Evolutionary conservation across 23 red algal genomes (phyloP), one percentile per base, ranked within the genome.

Genomic region (Porphyridium purpureum): DNA sequence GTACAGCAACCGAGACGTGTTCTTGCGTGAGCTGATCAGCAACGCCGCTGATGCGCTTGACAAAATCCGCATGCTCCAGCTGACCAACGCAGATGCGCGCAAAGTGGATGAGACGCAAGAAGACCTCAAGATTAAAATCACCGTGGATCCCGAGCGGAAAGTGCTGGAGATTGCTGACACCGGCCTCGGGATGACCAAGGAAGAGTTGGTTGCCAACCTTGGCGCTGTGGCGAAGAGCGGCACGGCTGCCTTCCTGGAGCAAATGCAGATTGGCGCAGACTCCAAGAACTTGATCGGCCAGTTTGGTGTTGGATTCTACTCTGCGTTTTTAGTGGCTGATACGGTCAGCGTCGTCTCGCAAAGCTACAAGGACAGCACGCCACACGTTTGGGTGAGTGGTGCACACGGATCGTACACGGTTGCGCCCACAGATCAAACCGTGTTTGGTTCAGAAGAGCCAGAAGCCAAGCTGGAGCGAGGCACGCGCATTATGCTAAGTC

Each of bases 251-350:
- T 93, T 93, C 33, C 31, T 93, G 19, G 53, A 93, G 64, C 53
- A 93, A 49, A 23, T 74, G n/a, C 8, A 11, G 40, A 34, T 36
- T n/a, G 56, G 42, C 26, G 32, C 42, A 31, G 69, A 61, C 53
- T 50, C 61, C 28, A 55, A 61, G 17, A 76, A 69, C 33, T 59
- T 93, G 5, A 93, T 93, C 54, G 86, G 86, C 8, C 74, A 82
- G 74, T 93, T 93, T 64, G 86, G 86, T 9, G 86, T 93, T 21
- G 86, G 86, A 3, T 93, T 93, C 33, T 93, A 82, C 41, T 80
- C 86, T 1, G 75, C 86, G 4, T 93, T 73, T 25, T 69, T 93
- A 38, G 75, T 93, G 31, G 67, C 75, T 23, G 76, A 93, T 64
- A 49, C 50, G 25, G 86, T 93, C 29, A 64, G 25, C 20, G 86